A percentile compares a stretch with the other conserved stretches of the same genome.
Evolutionary conservation across 176 grass and related monocot genomes (phyloP).

Genomic region (Phyllostachys edulis): DNA sequence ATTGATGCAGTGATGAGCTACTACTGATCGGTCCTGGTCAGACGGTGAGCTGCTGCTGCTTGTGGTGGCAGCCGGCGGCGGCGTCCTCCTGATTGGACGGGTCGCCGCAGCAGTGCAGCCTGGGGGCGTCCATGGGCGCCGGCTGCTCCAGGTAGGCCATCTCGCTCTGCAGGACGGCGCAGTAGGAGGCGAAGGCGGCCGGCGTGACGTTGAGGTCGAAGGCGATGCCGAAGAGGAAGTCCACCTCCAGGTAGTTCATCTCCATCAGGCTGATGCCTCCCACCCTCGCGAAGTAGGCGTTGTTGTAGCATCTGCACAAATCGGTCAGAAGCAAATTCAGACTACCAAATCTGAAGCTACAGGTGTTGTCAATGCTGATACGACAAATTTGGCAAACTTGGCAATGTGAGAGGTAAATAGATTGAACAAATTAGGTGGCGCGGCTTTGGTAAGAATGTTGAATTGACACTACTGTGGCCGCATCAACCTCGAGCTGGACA

Average conservation of each 20-base stretch:
- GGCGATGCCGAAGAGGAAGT: slow-evolving; percentile 88
- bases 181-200: slow-evolving; percentile 72
- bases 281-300: slow-evolving; percentile 97
- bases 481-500: slow-evolving; percentile 46
- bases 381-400: not conserved
- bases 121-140: slow-evolving; percentile 24
- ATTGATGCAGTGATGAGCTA: not conserved
- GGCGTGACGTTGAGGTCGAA: slow-evolving; percentile 97
- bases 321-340: not conserved
- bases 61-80: slow-evolving; percentile 33
- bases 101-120: slow-evolving; percentile 37
- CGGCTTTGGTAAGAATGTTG: slow-evolving; percentile 31
- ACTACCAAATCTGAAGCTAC: not conserved
- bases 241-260: slow-evolving; percentile 98
- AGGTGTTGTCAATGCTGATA: not conserved
- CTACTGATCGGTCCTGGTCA: slow-evolving; percentile 34
- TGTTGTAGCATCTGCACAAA: slow-evolving; percentile 83
- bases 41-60: slow-evolving; percentile 70
- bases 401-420: not conserved
- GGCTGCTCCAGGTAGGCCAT: slow-evolving; percentile 65
- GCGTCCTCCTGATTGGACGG: slow-evolving; percentile 58
- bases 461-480: slow-evolving; percentile 14
- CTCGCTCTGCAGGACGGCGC: slow-evolving; percentile 78
- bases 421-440: not conserved
- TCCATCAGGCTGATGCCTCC: slow-evolving; percentile 89